Conservation (phyloP, 768 basidiomycete species). For the Tulasnella sp. region DNA sequence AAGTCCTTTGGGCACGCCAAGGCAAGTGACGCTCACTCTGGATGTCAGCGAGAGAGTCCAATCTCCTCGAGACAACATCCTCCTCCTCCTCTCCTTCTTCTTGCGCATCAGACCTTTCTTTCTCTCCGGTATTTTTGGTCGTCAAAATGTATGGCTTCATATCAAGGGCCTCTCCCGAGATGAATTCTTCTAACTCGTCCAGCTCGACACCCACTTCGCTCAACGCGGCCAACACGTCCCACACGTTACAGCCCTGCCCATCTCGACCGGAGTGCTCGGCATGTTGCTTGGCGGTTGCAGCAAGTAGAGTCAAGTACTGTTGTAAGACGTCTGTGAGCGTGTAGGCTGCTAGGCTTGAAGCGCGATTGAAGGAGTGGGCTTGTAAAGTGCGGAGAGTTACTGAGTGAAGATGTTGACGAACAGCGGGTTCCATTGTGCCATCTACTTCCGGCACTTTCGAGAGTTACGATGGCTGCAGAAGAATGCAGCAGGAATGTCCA, state of each 20-base stretch:
- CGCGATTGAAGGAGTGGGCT: constrained; percentile 62
- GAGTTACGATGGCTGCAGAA: background rate
- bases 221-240: constrained; percentile 54
- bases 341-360: constrained; percentile 58
- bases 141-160: constrained; percentile 41
- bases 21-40: constrained; percentile 18
- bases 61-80: constrained; percentile 48
- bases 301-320: constrained; percentile 56
- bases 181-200: constrained; percentile 40
- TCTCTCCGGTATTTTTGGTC: background rate
- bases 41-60: constrained; percentile 26
- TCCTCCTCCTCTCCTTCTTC: constrained; percentile 30
- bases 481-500: background rate
- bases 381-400: constrained; percentile 43
- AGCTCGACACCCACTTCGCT: constrained; percentile 64
- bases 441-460: background rate
- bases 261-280: constrained; percentile 61
- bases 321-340: constrained; percentile 66
- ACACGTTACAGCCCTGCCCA: constrained; percentile 35
- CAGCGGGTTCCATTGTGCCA: constrained; percentile 6
- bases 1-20: background rate
- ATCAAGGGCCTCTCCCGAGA: constrained; percentile 52
- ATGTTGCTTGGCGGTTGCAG: constrained; percentile 57
- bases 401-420: constrained; percentile 11
- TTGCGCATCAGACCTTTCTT: constrained; percentile 37